phyloP scores from a whole-genome alignment of 1,284 basidiomycete species.

The Porogramme epimiltina region DNA sequence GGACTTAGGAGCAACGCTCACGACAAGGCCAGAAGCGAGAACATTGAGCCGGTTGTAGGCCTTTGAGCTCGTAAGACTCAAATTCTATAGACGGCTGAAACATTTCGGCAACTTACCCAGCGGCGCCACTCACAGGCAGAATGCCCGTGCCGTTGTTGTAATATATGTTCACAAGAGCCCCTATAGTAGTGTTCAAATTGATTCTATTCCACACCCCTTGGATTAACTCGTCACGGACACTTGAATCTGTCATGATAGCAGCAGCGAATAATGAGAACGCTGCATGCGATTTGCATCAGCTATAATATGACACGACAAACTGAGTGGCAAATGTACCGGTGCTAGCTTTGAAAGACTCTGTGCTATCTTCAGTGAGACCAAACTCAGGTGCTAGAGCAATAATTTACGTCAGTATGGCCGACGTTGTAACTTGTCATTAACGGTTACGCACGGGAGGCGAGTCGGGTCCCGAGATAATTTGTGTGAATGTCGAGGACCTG shows the following conservation, averaged over 20 bases:
- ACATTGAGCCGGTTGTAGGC: too few relatives aligned
- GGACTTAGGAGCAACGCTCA: too few relatives aligned
- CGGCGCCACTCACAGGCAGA: too few relatives aligned
- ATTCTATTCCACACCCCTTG: not conserved
- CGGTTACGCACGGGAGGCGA: too few relatives aligned
- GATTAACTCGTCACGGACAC: not conserved
- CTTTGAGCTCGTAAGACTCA: too few relatives aligned
- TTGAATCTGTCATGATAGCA: not conserved
- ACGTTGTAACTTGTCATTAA: too few relatives aligned
- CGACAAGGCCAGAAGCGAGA: too few relatives aligned
- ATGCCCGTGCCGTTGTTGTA: not conserved
- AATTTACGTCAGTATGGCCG: not conserved
- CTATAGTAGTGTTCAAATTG: constrained; percentile 3
- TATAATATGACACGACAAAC: not conserved
- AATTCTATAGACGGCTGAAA: too few relatives aligned
- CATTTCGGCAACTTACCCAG: too few relatives aligned
- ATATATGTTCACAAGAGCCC: not conserved
- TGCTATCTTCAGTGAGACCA: not conserved
- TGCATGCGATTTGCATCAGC: not conserved
- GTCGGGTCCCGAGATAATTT: too few relatives aligned
- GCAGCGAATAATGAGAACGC: not conserved
- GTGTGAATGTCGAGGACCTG: not conserved
- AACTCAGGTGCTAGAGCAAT: not conserved
- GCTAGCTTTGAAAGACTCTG: not conserved
- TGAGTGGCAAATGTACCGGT: not conserved